Base-by-base conservation (phyloP, 495 filamentous ascomycete species). In the Talaromyces stipitatus region DNA sequence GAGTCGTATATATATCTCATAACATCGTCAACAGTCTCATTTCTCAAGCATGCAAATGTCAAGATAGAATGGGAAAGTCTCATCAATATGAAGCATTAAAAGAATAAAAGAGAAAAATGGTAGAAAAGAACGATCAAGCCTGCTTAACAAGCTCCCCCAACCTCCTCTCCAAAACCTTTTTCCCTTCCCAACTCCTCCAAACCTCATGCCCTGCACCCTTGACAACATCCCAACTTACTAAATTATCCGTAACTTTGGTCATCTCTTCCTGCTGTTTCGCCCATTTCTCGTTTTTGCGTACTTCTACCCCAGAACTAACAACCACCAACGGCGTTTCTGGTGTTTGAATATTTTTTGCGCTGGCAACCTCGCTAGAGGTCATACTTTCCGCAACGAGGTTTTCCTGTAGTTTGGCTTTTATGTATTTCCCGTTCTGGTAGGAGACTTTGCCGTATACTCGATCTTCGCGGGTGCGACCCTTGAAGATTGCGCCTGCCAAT, bases 321-420 rank as follows among this genome's bases (percentile, higher is more conserved):
- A 98, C 73, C 22, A 82, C 82, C 5, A 96, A 66, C 30, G 89
- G 88, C 36, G 84, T 89, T 43, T 86, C 73, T n/a, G 71, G 70
- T 64, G 79, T 78, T 68, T 95, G 88, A 48, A 97, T 92, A 43
- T 83, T 83, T 32, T 84, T 74, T 46, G 90, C 88, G 36, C 84
- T 85, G 41, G 77, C 75, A 22, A 96, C 82, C 61, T 98, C 94
- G 23, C 86, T 88, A 60, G 83, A 85, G 16, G 90, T 90, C 53
- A 97, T 80, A 2, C 85, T 86, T 55, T 85, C 77, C 9, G 91
- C 94, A 18, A 96, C 90, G 1, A 97, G 73, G 56, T 87, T 92
- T 73, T 98, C 94, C 69, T 98, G 94, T 32, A 98, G 75, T 66
- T 92, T 91, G 4, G 90, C 87, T 63, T 91, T 94, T 66, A 97